Evolutionary conservation across 768 basidiomycete genomes (phyloP), one percentile per base, ranked within the genome.

Genomic region (Collybia sp.): DNA sequence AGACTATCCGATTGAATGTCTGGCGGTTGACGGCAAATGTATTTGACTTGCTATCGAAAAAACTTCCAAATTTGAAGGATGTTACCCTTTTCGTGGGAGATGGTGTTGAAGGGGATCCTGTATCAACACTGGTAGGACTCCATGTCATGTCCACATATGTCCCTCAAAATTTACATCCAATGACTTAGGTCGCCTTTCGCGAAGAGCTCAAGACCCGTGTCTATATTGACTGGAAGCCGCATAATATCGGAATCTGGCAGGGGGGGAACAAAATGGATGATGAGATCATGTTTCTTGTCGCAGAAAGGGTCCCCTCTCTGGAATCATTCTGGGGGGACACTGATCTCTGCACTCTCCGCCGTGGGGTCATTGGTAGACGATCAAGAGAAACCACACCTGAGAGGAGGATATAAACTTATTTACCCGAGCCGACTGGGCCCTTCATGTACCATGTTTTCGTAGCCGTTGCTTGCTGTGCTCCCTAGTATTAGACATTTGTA

Each of bases 201-300:
- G 40, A 49, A 13, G 60, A 61, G 5, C 51, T 72, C 40, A 51
- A 54, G 35, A 45, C 48, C 6, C 64, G 65, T 2, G 44, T 31
- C 30, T 71, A 66, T 51, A 31, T 20, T 5, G 38, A 60, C 30
- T 73, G 72, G 69, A 60, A 61, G 12, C 55, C 72, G 12, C 52
- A 58, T 39, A 65, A 71, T 46, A 51, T 73, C 16, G 63, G 61
- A 8, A 56, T 73, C 13, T 70, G 65, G 64, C 59, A 65, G 37
- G 61, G 63, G 16, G 70, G 66, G 3, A 48, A 52, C 6, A 54
- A 58, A 20, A 25, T 67, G 25, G 69, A 70, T 45, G 40, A 40
- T 1, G 58, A 59, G 12, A 61, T 56, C 12, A 65, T 71, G 66
- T 30, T 47, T 8, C 51, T 61, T 1, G 49, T 70, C 19, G 59